Conservation (phyloP, 1,139 yeast species). For the Hyphopichia khmerensis region DNA sequence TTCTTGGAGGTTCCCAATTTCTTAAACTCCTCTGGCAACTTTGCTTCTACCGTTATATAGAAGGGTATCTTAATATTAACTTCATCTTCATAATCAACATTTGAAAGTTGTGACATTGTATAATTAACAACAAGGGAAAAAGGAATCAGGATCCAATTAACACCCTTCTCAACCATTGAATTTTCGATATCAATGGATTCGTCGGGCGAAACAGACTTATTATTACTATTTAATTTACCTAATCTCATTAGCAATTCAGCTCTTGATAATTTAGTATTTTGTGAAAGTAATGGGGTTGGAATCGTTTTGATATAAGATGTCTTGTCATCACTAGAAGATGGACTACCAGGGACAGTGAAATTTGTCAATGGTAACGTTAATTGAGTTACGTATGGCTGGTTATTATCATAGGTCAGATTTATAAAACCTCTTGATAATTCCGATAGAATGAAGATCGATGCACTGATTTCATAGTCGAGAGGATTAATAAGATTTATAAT, state of each 20-base stretch:
- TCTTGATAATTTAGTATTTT: conserved; percentile 26
- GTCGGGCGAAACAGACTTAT: conserved; percentile 3
- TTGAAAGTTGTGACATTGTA: not conserved
- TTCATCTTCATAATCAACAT: not conserved
- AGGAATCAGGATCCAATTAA: conserved; percentile 39
- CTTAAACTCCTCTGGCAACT: conserved; percentile 22
- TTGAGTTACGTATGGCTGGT: conserved; percentile 6
- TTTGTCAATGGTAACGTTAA: conserved; percentile 27
- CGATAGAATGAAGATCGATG: conserved; percentile 11
- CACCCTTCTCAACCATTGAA: conserved; percentile 22
- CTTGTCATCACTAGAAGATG: conserved; percentile 15
- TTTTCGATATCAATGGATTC: conserved; percentile 12
- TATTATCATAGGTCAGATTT: not conserved
- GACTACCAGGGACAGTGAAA: conserved; percentile 7
- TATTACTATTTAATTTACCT: conserved; percentile 15
- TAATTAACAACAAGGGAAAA: conserved; percentile 14
- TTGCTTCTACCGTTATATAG: conserved; percentile 20
- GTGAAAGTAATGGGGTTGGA: conserved; percentile 35
- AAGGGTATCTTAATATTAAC: conserved; percentile 23
- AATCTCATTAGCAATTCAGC: conserved; percentile 31
- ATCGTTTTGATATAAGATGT: conserved; percentile 20
- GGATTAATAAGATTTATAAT: conserved; percentile 35
- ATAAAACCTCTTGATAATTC: conserved; percentile 1
- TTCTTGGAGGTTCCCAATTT: conserved; percentile 16
- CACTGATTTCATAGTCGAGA: conserved; percentile 11